Conservation (phyloP, 2,329 filamentous ascomycete genomes). For the Ilyonectria robusta region DNA sequence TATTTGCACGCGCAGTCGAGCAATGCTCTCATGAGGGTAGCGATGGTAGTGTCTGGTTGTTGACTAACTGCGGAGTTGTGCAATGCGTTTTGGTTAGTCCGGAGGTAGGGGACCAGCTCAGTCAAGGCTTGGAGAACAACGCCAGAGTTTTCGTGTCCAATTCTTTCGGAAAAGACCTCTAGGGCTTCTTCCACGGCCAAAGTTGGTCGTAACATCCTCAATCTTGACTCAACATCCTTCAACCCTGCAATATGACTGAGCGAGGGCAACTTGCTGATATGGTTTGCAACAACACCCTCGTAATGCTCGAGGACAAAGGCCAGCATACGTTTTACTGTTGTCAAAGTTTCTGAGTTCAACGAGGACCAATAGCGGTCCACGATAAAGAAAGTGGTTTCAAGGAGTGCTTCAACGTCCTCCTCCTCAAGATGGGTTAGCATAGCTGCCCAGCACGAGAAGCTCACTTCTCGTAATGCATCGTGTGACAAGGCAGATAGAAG, state of each 20-base stretch:
- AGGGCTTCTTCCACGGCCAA: conserved; percentile 70
- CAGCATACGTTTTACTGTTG: conserved; percentile 74
- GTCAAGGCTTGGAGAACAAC: conserved; percentile 86
- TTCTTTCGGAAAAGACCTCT: conserved; percentile 79
- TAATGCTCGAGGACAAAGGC: conserved; percentile 76
- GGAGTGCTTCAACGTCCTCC: conserved; percentile 82
- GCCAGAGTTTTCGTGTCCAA: conserved; percentile 86
- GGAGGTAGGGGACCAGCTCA: conserved; percentile 83
- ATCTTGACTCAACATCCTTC: conserved; percentile 74
- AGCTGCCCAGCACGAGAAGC: conserved; percentile 87
- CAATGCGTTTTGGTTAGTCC: conserved; percentile 80
- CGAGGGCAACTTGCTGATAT: conserved; percentile 84
- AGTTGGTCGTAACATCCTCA: conserved; percentile 74
- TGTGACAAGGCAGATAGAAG: conserved; percentile 86
- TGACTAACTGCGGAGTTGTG: conserved; percentile 86
- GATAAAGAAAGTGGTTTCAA: conserved; percentile 92
- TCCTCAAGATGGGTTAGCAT: conserved; percentile 82
- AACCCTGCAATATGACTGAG: conserved; percentile 79
- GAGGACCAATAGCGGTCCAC: conserved; percentile 84
- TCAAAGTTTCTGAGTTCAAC: conserved; percentile 74
- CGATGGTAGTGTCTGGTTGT: conserved; percentile 82
- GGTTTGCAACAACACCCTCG: conserved; percentile 71
- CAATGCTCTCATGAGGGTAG: conserved; percentile 80
- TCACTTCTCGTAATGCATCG: conserved; percentile 80
- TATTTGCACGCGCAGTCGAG: conserved; percentile 90